These are phyloP conservation scores for Teratosphaeria nubilosa DNA, from an alignment of 2,329 filamentous ascomycete genomes.

Conservation along the genomic window DNA sequence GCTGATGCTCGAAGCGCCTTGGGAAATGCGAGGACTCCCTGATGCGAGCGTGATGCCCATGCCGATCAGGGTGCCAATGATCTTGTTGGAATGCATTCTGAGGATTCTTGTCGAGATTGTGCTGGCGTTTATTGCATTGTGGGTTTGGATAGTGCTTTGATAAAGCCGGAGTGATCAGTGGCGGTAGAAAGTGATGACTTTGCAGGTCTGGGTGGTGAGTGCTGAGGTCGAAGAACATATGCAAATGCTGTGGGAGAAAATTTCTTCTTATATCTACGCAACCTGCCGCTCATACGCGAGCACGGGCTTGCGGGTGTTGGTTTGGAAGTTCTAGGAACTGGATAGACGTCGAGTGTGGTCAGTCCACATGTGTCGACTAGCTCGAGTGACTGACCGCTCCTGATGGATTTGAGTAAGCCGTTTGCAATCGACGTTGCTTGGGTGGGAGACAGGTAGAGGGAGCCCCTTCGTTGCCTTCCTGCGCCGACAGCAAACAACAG, in stretches of 20 bases:
- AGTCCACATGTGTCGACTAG: background rate
- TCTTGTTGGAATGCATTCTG: background rate
- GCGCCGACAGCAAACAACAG: background rate
- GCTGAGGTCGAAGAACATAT: background rate
- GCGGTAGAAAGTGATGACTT: background rate
- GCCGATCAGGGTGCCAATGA: background rate
- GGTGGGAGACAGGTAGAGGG: background rate
- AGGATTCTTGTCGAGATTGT: background rate
- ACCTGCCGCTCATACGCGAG: background rate
- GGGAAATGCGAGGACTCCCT: background rate
- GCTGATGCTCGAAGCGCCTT: background rate
- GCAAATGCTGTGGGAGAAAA: background rate
- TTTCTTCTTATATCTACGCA: background rate
- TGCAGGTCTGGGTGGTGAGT: background rate
- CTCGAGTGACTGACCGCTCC: background rate
- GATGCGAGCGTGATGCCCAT: background rate
- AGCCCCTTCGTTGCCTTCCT: background rate
- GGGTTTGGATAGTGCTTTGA: background rate
- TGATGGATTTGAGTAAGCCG: background rate
- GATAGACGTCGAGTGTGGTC: background rate
- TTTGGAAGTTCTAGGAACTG: background rate
- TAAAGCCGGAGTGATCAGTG: background rate
- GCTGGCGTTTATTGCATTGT: background rate
- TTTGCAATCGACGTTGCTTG: background rate
- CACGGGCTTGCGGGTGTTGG: background rate